These are phyloP conservation scores for Arthrinium puccinioides DNA, from an alignment of 2,329 filamentous ascomycete species.

Conservation along the genomic window DNA sequence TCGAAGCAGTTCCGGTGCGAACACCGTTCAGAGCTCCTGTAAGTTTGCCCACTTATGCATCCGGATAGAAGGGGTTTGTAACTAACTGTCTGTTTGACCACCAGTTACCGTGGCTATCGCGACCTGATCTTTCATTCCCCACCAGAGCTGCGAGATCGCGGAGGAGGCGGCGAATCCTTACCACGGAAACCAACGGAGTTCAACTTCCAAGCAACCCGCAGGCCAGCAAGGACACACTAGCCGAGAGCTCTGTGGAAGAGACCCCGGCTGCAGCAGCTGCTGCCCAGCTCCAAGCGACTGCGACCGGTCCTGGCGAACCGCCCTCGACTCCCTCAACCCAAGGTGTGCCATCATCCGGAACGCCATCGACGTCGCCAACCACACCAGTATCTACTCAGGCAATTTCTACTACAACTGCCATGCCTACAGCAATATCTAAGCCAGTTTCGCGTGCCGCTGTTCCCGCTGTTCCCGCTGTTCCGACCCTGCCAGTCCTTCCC, in stretches of 20 bases:
- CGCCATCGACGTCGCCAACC: background rate
- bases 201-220: constrained; percentile 34
- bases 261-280: constrained; percentile 8
- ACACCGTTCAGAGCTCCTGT: constrained; percentile 41
- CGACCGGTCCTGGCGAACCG: too few species aligned
- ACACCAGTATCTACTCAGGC: constrained; percentile 3
- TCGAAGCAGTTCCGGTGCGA: constrained; percentile 14
- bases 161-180: constrained; percentile 31
- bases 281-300: too few species aligned
- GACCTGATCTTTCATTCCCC: constrained; percentile 45
- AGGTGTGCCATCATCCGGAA: background rate
- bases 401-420: constrained; percentile 3
- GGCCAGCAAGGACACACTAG: constrained; percentile 17
- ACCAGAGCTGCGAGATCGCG: constrained; percentile 29
- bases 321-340: constrained; percentile 11
- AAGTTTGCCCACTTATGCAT: too few species aligned
- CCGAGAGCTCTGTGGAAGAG: constrained; percentile 7
- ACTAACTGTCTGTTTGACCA: too few species aligned
- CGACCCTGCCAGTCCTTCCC: constrained; percentile 39
- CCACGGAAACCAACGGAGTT: constrained; percentile 28
- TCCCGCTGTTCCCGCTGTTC: constrained; percentile 32
- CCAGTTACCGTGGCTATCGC: constrained; percentile 53
- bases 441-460: constrained; percentile 25
- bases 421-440: constrained; percentile 11
- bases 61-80: too few species aligned